Base-by-base conservation (phyloP, 495 filamentous ascomycete genomes). In the Aspergillus biplanus region DNA sequence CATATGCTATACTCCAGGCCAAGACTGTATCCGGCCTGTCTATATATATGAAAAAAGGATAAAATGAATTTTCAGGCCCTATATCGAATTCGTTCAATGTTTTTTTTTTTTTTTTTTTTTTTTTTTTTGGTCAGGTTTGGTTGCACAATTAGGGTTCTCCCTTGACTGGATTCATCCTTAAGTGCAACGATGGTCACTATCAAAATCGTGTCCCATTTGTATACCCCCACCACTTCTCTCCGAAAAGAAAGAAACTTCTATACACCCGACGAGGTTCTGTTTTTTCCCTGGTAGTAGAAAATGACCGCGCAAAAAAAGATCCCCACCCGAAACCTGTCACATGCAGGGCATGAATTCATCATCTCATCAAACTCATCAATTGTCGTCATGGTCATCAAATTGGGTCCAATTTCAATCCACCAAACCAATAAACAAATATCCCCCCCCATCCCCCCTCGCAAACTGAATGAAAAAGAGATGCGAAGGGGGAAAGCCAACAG, bases 211-310 rank as follows among this genome's bases (percentile, higher is more conserved):
- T 12, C n/a, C 39, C n/a, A 15, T 44, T 13, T 44, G 39, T 11
- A 44, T 15, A 11, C 39, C 39, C 39, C 39, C 39, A 4, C 39
- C 39, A 44, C 11, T 15, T 44, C 13, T 44, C 39, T 44, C 39
- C 39, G n/a, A 11, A 44, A 44, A 13, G 4, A 44, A 44, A 11
- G n/a, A 44, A 44, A 50, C 9, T 27, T 54, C 52, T 54, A 54
- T 54, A 54, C 32, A 54, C 52, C 21, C 32, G 35, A 57, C 54
- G 39, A 31, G 54, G 52, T 54, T 54, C 52, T 54, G 52, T 54
- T 54, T 54, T 50, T 54, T 54, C 34, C 34, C 34, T 46, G 39
- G 32, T 31, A 57, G 15, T 57, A n/a, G 16, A 57, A 57, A 39
- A 39, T 15, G 34, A 33, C 52, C 32, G 11, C 18, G 15, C 21